A percentile compares a stretch with the other conserved stretches of the same genome.
Evolutionary conservation across 129 eudicot genomes (phyloP).

Genomic region (Calendula officinalis): DNA sequence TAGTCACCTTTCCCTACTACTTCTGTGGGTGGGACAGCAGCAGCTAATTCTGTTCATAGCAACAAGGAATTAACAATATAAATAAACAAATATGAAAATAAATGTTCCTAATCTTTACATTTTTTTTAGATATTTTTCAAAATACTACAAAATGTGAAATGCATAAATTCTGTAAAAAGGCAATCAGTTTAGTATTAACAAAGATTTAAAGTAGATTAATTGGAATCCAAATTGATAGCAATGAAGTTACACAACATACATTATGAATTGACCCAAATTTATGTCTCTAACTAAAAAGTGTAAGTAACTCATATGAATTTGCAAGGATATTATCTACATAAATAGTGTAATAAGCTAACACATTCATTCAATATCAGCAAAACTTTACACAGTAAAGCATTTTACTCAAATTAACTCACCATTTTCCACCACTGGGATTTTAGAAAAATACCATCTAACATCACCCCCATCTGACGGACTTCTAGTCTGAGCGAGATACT

Average conservation of each 20-base stretch:
- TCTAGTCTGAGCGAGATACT: constrained; percentile 83
- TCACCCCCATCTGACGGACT: constrained; percentile 97
- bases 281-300: background rate
- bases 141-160: background rate
- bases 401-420: constrained; percentile 43
- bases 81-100: constrained; percentile 8
- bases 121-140: background rate
- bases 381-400: background rate
- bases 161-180: background rate
- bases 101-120: background rate
- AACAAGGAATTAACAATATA: background rate
- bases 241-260: background rate
- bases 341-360: background rate
- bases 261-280: background rate
- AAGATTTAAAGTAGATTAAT: background rate
- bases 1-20: constrained; percentile 94
- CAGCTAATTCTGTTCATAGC: constrained; percentile 66
- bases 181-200: background rate
- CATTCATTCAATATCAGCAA: constrained; percentile 6
- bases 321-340: constrained; percentile 9
- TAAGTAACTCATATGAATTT: background rate
- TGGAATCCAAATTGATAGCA: background rate
- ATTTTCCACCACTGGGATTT: constrained; percentile 63
- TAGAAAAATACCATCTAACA: constrained; percentile 92
- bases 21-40: constrained; percentile 76